A percentile compares a stretch with the other conserved stretches of the same genome.
Conservation (phyloP, 106 monocot genomes). For the Alisma plantagoaquatica region DNA sequence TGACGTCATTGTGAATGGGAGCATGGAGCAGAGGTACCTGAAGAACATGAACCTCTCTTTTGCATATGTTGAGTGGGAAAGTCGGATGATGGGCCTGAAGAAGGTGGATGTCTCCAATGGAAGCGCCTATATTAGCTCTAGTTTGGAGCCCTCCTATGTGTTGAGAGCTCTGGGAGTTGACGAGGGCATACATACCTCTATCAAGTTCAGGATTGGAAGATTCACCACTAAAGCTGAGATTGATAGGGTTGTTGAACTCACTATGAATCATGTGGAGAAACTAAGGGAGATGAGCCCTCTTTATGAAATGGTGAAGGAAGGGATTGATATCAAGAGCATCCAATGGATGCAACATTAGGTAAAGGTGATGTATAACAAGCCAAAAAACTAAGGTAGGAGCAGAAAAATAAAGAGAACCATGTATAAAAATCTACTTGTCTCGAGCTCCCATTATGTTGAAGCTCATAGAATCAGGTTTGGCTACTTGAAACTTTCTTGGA, state of each 20-base stretch:
- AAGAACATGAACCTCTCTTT: constrained; percentile 80
- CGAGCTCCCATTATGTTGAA: background rate
- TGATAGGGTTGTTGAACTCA: constrained; percentile 50
- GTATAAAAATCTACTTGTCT: background rate
- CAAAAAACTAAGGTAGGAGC: background rate
- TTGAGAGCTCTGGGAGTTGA: constrained; percentile 82
- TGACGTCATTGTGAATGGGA: constrained; percentile 72
- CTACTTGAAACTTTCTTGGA: background rate
- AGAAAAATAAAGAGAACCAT: background rate
- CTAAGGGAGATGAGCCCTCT: constrained; percentile 89
- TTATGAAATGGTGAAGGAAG: constrained; percentile 93
- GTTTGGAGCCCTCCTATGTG: constrained; percentile 82
- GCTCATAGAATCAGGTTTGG: background rate
- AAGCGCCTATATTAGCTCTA: constrained; percentile 84
- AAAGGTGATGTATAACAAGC: no score
- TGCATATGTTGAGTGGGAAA: constrained; percentile 86
- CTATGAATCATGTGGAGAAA: constrained; percentile 72
- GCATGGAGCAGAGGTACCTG: constrained; percentile 52
- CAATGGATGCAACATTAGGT: constrained; percentile 75
- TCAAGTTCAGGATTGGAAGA: constrained; percentile 79
- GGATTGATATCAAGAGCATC: constrained; percentile 75
- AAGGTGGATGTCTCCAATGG: constrained; percentile 88
- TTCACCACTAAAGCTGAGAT: constrained; percentile 85
- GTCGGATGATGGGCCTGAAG: constrained; percentile 84
- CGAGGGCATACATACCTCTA: constrained; percentile 93